A percentile compares a stretch with the other conserved stretches of the same genome.
Evolutionary conservation across 768 basidiomycete species (phyloP).

Genomic region (Mycena indigotica): DNA sequence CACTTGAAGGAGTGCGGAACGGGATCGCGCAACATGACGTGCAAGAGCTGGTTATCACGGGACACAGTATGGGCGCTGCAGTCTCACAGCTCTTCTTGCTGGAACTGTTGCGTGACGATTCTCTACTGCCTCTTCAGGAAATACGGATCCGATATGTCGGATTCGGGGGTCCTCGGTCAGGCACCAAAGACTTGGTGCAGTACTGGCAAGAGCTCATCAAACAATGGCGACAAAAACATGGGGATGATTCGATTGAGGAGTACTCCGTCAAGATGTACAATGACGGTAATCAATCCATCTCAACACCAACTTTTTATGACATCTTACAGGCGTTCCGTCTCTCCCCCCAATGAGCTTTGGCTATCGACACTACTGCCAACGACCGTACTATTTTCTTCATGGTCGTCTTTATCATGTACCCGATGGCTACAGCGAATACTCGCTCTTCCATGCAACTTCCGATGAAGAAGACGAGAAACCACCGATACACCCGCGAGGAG

Average conservation of each 20-base stretch:
- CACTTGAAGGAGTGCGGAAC: conserved; percentile 40
- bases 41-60: conserved; percentile 51
- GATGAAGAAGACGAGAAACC: conserved; percentile 21
- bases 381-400: conserved; percentile 52
- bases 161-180: conserved; percentile 56
- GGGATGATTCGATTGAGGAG: conserved; percentile 42
- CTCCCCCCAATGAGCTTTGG: conserved; percentile 56
- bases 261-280: conserved; percentile 57
- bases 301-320: neutral
- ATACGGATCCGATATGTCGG: conserved; percentile 43
- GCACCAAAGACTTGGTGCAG: conserved; percentile 43
- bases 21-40: conserved; percentile 39
- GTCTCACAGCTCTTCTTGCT: conserved; percentile 53
- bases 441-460: conserved; percentile 42
- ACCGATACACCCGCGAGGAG: conserved; percentile 50
- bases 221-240: conserved; percentile 36
- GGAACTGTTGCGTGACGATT: conserved; percentile 42
- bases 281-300: conserved; percentile 43
- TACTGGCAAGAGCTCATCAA: conserved; percentile 44
- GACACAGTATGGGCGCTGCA: conserved; percentile 61
- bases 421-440: conserved; percentile 45
- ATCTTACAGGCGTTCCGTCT: conserved; percentile 50
- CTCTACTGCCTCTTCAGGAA: conserved; percentile 28
- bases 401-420: conserved; percentile 53
- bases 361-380: conserved; percentile 51